Conservation (phyloP, 768 basidiomycete species). For the Tulasnella sp. region DNA sequence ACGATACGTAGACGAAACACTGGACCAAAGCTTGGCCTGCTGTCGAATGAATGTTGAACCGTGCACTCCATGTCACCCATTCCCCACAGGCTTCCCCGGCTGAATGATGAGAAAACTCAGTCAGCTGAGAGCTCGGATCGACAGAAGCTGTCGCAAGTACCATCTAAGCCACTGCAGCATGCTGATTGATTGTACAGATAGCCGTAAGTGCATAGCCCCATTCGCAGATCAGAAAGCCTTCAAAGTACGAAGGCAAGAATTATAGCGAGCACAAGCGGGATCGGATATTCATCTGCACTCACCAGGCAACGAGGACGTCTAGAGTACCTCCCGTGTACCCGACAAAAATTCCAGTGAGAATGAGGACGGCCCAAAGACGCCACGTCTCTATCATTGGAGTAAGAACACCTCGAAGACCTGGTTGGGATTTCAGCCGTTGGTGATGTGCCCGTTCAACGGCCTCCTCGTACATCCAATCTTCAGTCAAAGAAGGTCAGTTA, state of each 20-base stretch:
- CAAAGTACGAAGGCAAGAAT: not conserved
- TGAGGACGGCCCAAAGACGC: conserved; percentile 54
- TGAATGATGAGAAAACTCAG: conserved; percentile 22
- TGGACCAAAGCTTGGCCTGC: conserved; percentile 54
- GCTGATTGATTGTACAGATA: conserved; percentile 63
- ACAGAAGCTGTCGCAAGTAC: conserved; percentile 25
- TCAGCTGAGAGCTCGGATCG: not conserved
- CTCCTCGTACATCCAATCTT: conserved; percentile 22
- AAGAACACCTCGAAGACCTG: conserved; percentile 45
- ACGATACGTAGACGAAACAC: conserved; percentile 48
- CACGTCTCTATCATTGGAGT: conserved; percentile 45
- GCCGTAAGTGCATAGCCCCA: conserved; percentile 55
- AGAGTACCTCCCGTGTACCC: conserved; percentile 60
- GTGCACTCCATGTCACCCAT: conserved; percentile 61
- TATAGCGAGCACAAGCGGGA: not conserved
- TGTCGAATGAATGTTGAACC: conserved; percentile 41
- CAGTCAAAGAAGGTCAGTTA: not conserved
- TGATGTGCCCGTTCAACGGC: conserved; percentile 16
- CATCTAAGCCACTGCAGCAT: conserved; percentile 56
- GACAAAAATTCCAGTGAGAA: conserved; percentile 49
- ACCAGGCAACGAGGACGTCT: conserved; percentile 68
- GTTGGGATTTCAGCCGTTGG: conserved; percentile 20
- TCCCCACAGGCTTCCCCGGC: conserved; percentile 56
- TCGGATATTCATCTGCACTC: conserved; percentile 17
- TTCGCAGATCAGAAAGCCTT: conserved; percentile 59